Base-by-base conservation (phyloP, 805 yeast genomes). In the Candida insectorum region DNA sequence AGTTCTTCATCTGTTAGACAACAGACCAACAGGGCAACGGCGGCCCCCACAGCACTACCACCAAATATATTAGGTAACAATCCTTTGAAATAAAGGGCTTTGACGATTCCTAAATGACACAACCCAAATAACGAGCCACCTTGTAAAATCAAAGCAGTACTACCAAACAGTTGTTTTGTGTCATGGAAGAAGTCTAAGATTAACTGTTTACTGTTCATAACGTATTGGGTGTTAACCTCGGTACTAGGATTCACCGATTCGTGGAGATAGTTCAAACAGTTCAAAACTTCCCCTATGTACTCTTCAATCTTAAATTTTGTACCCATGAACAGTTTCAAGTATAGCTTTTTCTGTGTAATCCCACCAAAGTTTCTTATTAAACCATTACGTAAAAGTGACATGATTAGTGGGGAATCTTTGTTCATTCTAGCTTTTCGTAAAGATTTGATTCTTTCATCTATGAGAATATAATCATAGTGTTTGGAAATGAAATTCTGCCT, bases 61-160 rank as follows among this genome's bases (percentile, higher is more conserved):
- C 91, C 85, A 15, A 91, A 77, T 2, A 93, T 84, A 26, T 83
- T 64, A 0, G 98, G 98, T 32, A 93, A 64, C 24, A 89, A 60
- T 1, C 84, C 81, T 42, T 82, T 79, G 43, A 73, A 72, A 40
- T 81, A 75, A n/a, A 93, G 65, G 0, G 93, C 91, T 42, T 83
- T 82, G 6, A 91, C 85, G 1, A 89, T 96, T 2, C 98, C 98
- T 22, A 93, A 54, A 56, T 93, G 98, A 49, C 95, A 89, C 41
- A 93, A 63, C 0, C 98, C 97, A 62, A 91, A 93, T 15, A 93
- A 62, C 0, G 97, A 84, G 2, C 98, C 97, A 18, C 98, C 98
- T 58, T 93, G 97, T 16, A 93, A 64, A 24, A 91, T 76, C 36
- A 93, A 65, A 0, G 97, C 97, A 0, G 97, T 87, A 30, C 86